phyloP scores from a whole-genome alignment of 305 asterid species.

The Rubia occidens region DNA sequence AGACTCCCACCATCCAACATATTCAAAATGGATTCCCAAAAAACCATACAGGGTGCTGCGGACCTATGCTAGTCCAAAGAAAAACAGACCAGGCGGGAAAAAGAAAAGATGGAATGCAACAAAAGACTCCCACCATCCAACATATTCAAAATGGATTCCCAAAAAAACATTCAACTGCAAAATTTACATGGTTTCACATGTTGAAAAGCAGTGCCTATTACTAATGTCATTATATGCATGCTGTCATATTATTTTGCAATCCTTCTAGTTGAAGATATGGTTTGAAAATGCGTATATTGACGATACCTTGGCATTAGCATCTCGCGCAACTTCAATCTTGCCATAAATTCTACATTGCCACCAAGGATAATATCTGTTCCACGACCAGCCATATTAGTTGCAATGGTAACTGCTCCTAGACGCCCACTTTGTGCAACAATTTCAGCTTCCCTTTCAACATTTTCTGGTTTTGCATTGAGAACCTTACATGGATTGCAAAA shows the following conservation, averaged over 20 bases:
- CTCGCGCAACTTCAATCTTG: slow-evolving; percentile 91
- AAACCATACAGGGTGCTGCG: slow-evolving; percentile 1
- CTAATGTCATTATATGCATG: background rate
- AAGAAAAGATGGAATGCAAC: background rate
- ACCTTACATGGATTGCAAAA: slow-evolving; percentile 38
- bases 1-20: background rate
- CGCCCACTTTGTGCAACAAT: slow-evolving; percentile 99
- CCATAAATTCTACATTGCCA: slow-evolving; percentile 99
- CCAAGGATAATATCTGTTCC: slow-evolving; percentile 99
- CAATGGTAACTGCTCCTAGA: slow-evolving; percentile 93
- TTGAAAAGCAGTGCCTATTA: background rate
- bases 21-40: background rate
- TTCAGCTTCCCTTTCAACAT: slow-evolving; percentile 99
- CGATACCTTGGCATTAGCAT: slow-evolving; percentile 91
- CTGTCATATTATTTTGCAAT: background rate
- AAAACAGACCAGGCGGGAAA: background rate
- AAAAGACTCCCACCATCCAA: background rate
- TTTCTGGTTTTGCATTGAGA: slow-evolving; percentile 98
- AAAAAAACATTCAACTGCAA: background rate
- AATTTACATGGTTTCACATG: slow-evolving; percentile 3
- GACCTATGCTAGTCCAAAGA: slow-evolving; percentile 6
- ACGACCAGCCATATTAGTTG: slow-evolving; percentile 99
- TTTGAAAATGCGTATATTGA: background rate
- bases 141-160: background rate
- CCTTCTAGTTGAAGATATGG: background rate